Conservation (phyloP, 768 basidiomycete genomes). For the Strobilomyces echinocephalus region DNA sequence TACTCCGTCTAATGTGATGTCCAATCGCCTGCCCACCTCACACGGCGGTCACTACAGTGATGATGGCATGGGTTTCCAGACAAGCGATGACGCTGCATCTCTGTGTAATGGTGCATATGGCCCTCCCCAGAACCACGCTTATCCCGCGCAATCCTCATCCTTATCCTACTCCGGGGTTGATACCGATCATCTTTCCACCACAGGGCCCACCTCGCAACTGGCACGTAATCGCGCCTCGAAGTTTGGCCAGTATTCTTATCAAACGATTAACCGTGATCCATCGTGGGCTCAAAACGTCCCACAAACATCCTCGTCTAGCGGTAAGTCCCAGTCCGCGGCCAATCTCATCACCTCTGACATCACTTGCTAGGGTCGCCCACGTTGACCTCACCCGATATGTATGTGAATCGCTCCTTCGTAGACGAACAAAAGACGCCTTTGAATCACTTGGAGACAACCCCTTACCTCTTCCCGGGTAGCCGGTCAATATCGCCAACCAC, state of each 20-base stretch:
- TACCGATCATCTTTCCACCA: slow-evolving; percentile 26
- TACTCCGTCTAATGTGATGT: slow-evolving; percentile 28
- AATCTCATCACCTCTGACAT: slow-evolving; percentile 29
- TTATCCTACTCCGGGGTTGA: slow-evolving; percentile 34
- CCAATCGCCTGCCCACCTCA: slow-evolving; percentile 38
- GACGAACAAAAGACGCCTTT: slow-evolving; percentile 58
- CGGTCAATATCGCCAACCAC: slow-evolving; percentile 69
- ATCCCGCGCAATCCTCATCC: slow-evolving; percentile 47
- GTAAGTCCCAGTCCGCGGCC: slow-evolving; percentile 25
- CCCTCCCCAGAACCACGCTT: slow-evolving; percentile 34
- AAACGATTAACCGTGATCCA: slow-evolving; percentile 30
- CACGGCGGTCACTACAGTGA: slow-evolving; percentile 35
- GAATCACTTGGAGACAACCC: slow-evolving; percentile 47
- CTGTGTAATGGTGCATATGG: slow-evolving; percentile 44
- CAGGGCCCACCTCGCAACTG: slow-evolving; percentile 29
- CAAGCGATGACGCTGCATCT: slow-evolving; percentile 42
- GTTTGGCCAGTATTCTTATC: slow-evolving; percentile 49
- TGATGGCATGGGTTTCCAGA: slow-evolving; percentile 46
- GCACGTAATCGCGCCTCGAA: slow-evolving; percentile 43
- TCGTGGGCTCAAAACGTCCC: slow-evolving; percentile 27
- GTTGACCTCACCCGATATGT: slow-evolving; percentile 43
- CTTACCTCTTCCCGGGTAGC: slow-evolving; percentile 60
- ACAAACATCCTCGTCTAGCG: slow-evolving; percentile 31
- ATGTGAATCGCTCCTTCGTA: slow-evolving; percentile 40
- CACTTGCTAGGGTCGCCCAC: slow-evolving; percentile 57